Base-by-base conservation (phyloP, 257 asterid genomes). In the Gentiana macrophylla region DNA sequence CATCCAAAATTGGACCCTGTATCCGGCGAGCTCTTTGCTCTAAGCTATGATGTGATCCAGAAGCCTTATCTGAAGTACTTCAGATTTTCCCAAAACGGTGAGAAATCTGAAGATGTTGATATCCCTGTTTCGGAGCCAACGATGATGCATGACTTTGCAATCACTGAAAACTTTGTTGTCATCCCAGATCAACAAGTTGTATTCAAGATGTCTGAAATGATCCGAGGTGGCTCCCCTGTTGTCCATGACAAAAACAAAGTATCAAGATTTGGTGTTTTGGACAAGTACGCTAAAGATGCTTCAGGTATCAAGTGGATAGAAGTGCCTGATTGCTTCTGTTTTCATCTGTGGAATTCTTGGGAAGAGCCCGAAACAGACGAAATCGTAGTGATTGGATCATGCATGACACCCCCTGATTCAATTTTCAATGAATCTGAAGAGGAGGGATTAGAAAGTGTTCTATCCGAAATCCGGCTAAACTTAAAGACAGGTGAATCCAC, bases 311-410 rank as follows among this genome's bases (percentile, higher is more conserved):
- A 78, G 44, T 92, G 99, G 99, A 65, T 88, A 0, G 89, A 83
- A 9, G 95, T 85, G 0, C 94, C 97, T 1, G 94, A 83, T 32
- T 92, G 99, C 67, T 92, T 92, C 64, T 92, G 99, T 70, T 85
- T 92, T 63, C 99, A 92, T 46, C 75, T 92, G 45, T 92, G 99
- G 99, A 92, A 92, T 67, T 87, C 99, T n/a, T 92, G 99, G 99
- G 99, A 92, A 50, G 99, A 92, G 58, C 81, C 90, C 1, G 94
- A 83, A 12, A 61, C 59, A 2, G 89, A 81, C 35, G 99, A 92
- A 54, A 58, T 88, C 49, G 95, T 92, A 0, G 97, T 92, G 33
- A 83, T 92, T 41, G 99, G 99, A 0, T 92, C 99, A 1, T 92
- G 99, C 67, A 92, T 92, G 99, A 92, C 99, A n/a, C 99, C 99